Conservation (phyloP, 1,284 basidiomycete genomes). For the Cerioporus squamosus region DNA sequence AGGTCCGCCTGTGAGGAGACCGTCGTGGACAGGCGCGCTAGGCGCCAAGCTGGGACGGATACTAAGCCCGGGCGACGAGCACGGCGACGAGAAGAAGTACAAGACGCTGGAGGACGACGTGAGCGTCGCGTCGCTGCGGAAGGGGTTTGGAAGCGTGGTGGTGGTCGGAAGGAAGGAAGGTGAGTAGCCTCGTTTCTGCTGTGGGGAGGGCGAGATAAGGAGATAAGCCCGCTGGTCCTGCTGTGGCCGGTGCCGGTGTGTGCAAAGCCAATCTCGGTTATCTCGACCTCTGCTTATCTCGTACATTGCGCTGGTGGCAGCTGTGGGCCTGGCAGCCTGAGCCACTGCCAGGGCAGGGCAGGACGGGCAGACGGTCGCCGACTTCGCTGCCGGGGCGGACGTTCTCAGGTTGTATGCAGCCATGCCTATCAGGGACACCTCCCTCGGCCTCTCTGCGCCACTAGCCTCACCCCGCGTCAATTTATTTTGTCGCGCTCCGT, state of each 20-base stretch:
- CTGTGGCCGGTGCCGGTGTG: conserved; percentile 1
- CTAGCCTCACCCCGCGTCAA: not conserved
- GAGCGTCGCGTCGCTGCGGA: conserved; percentile 15
- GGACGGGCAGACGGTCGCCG: no score
- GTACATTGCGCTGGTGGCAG: not conserved
- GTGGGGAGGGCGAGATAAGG: not conserved
- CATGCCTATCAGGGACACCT: no score
- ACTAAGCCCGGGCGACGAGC: conserved; percentile 3
- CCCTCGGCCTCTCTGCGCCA: no score
- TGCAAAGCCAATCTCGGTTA: conserved; percentile 2
- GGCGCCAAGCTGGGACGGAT: conserved; percentile 19
- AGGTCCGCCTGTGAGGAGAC: conserved; percentile 5
- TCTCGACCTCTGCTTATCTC: conserved; percentile 2
- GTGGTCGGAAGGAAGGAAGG: conserved; percentile 20
- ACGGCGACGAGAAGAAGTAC: conserved; percentile 9
- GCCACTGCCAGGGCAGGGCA: no score
- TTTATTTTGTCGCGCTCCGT: not conserved
- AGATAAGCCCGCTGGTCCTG: conserved; percentile 25
- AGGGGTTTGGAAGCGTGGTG: conserved; percentile 10
- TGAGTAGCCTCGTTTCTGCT: conserved; percentile 26
- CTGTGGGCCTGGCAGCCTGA: no score
- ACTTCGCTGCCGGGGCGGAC: no score
- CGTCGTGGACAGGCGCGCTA: conserved; percentile 21
- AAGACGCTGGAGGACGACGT: conserved; percentile 12
- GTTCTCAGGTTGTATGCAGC: no score